Evolutionary conservation across 768 basidiomycete species (phyloP), one percentile per base, ranked within the genome.

Genomic region (Naematelia encephala): DNA sequence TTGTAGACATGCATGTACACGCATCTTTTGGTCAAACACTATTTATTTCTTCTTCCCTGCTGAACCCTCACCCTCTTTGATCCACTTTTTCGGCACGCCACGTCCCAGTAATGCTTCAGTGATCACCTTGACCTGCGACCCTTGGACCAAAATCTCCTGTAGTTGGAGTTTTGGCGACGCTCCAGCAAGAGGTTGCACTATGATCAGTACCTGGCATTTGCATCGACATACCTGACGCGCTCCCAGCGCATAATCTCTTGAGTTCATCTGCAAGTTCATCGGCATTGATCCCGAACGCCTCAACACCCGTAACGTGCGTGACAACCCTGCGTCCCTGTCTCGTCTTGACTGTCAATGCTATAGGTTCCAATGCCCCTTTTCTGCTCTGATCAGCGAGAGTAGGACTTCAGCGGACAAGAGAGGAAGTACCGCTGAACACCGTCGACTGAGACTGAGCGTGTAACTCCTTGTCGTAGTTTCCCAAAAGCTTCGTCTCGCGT

Each of bases 31-130:
- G 8, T 39, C 34, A 16, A 39, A 39, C 8, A 39, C 34, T 8
- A 8, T 8, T 39, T 16, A 39, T 16, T 39, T 39, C 8, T 39
- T 8, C 34, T 39, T 39, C 8, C 34, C 34, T 16, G 16, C 34
- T 16, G 34, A 39, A 8, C 34, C 51, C 13, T 27, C 29, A 23
- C 29, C 72, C 1, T 81, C 77, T 69, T 84, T 83, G 52, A 93
- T 87, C 88, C 89, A 93, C 68, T 82, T 82, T 79, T 87, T 88
- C 25, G 90, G 89, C 28, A 93, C 83, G 0, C 91, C 90, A 63
- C 82, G 84, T 22, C 79, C 81, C 2, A 82, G 73, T 42, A 96
- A 73, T 60, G 90, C 82, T 3, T 88, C 87, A 10, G 81, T 79
- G 11, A 91, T 86, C 1, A 80, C 78, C 63, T 83, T 82, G 19